Evolutionary conservation across 495 filamentous ascomycete genomes (phyloP).

Genomic region (Hapsidospora chrysogenum): DNA sequence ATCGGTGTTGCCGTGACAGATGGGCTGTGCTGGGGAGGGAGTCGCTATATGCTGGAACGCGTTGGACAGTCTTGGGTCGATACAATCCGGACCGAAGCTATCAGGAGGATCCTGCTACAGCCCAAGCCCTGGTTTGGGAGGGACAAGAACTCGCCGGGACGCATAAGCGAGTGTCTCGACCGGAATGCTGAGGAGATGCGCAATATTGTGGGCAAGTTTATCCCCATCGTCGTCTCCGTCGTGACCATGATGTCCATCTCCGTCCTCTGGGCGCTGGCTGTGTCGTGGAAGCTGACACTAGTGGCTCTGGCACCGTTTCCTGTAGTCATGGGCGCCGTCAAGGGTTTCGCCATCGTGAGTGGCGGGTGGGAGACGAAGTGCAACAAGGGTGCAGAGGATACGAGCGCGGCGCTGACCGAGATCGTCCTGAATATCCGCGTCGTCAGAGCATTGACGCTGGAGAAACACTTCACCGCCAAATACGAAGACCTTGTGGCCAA

Average conservation of each 20-base stretch:
- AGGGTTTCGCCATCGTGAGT: conserved; percentile 42
- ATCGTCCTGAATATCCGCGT: conserved; percentile 71
- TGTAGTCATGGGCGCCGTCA: conserved; percentile 46
- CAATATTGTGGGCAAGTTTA: conserved; percentile 64
- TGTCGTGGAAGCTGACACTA: conserved; percentile 71
- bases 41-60: conserved; percentile 53
- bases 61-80: conserved; percentile 71
- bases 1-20: conserved; percentile 53
- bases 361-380: conserved; percentile 53
- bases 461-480: conserved; percentile 55
- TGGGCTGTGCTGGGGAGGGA: conserved; percentile 42
- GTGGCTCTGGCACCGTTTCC: conserved; percentile 56
- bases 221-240: conserved; percentile 48
- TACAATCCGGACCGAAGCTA: conserved; percentile 45
- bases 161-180: conserved; percentile 56
- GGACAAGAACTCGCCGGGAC: conserved; percentile 41
- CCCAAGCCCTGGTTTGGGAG: conserved; percentile 74
- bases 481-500: conserved; percentile 30
- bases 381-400: conserved; percentile 38
- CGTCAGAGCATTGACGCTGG: conserved; percentile 62
- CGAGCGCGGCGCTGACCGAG: conserved; percentile 51
- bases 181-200: conserved; percentile 79
- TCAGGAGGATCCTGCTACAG: conserved; percentile 59
- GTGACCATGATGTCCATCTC: conserved; percentile 46
- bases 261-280: conserved; percentile 53